Evolutionary conservation across 805 yeast species (phyloP), one percentile per base, ranked within the genome.

Genomic region (Priceomyces medius): DNA sequence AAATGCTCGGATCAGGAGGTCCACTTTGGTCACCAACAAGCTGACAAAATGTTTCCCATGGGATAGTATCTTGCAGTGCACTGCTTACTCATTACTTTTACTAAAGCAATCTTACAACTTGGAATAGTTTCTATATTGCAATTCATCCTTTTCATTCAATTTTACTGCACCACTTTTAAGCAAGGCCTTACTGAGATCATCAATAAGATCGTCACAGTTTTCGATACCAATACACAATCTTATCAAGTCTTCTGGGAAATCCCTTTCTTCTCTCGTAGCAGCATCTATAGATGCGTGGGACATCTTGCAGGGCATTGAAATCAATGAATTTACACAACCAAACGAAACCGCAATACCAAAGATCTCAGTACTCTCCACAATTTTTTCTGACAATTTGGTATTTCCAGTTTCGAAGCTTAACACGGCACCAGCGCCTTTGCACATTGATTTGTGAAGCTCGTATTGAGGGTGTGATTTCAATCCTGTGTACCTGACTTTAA

Each of bases 221-320:
- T 90, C 98, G 47, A 90, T 90, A 44, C 98, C 98, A 38, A 90
- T 83, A 60, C 97, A 90, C 42, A 90, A 74, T 55, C 98, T 76
- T 52, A 90, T 81, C 56, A 90, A 73, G 59, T 91, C 97, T 63
- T 90, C 97, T 2, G 97, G 96, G 66, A 90, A 81, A 34, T 82
- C 88, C 61, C 98, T 80, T 61, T 85, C 95, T 37, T 81, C 82
- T 63, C 97, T 80, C 3, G 88, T 82, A 56, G 86, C 80, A 19
- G 89, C 84, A 53, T 89, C 96, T 47, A 90, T 90, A 2, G 96
- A 84, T n/a, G 97, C 97, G 59, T 90, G 98, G 5, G 96, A 87
- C 97, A 90, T 90, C 63, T 79, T 79, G 63, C 97, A 88, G 12
- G 98, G 98, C 82, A 90, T 78, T 29, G 96, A 88, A 43, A 90